Evolutionary conservation across 2,329 filamentous ascomycete species (phyloP).

Genomic region (Curvularia hawaiiensis): DNA sequence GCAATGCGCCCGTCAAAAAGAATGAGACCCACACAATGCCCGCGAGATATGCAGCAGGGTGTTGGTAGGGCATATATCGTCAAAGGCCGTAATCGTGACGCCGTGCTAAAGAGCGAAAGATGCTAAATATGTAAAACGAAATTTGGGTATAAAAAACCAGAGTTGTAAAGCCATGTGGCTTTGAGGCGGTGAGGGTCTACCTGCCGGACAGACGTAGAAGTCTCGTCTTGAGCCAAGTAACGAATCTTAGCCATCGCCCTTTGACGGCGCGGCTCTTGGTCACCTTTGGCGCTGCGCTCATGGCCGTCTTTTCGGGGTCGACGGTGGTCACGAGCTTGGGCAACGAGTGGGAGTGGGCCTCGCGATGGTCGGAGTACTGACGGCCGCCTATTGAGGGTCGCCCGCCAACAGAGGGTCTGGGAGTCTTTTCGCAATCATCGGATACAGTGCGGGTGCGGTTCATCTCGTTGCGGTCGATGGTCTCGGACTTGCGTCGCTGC

Average conservation of each 20-base stretch:
- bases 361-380: constrained; percentile 47
- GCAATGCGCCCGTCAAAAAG: constrained; percentile 20
- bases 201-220: constrained; percentile 54
- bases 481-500: constrained; percentile 50
- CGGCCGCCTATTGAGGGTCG: constrained; percentile 42
- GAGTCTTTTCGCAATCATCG: constrained; percentile 40
- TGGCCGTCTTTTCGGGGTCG: constrained; percentile 37
- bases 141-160: constrained; percentile 11
- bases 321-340: constrained; percentile 40
- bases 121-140: constrained; percentile 7
- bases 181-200: not conserved
- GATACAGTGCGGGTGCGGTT: constrained; percentile 39
- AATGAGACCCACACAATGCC: constrained; percentile 23
- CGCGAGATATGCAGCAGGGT: constrained; percentile 29
- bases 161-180: not conserved
- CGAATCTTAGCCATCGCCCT: constrained; percentile 59
- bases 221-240: constrained; percentile 62
- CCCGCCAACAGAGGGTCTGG: constrained; percentile 35
- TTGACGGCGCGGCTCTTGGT: constrained; percentile 46
- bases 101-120: constrained; percentile 28
- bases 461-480: constrained; percentile 35
- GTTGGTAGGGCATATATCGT: constrained; percentile 24
- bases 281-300: constrained; percentile 33
- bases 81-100: constrained; percentile 24
- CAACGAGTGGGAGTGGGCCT: constrained; percentile 43